A percentile compares a stretch with the other conserved stretches of the same genome.
Conservation (phyloP, 345 rosid genomes). For the Populus euphratica region DNA sequence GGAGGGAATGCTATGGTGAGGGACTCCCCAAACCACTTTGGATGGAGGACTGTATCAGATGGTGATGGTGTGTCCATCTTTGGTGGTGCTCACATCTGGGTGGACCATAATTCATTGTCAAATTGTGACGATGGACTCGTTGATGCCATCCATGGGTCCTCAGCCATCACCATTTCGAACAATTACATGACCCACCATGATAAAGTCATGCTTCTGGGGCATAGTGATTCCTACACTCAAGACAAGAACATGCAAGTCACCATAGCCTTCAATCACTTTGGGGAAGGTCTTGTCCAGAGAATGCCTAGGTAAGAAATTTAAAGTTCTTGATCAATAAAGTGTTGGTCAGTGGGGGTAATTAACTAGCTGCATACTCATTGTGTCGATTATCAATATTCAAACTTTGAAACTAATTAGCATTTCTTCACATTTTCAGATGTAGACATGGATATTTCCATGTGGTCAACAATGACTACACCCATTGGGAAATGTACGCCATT, state of each 20-base stretch:
- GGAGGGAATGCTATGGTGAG: conserved; percentile 31
- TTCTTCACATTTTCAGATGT: conserved; percentile 13
- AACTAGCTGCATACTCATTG: background rate
- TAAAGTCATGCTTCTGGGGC: conserved; percentile 31
- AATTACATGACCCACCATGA: conserved; percentile 33
- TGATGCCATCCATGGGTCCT: conserved; percentile 30
- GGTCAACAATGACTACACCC: conserved; percentile 32
- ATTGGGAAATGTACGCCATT: conserved; percentile 35
- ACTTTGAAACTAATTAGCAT: background rate
- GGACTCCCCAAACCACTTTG: conserved; percentile 29
- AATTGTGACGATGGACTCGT: conserved; percentile 22
- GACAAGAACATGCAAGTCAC: conserved; percentile 36
- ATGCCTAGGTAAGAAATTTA: conserved; percentile 24
- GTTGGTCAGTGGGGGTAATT: background rate
- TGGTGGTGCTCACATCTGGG: conserved; percentile 28
- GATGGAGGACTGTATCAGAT: conserved; percentile 32
- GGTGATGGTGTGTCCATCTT: conserved; percentile 34
- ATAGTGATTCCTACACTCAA: conserved; percentile 25
- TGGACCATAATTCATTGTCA: conserved; percentile 24
- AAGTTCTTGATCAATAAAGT: background rate
- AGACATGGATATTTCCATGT: conserved; percentile 32
- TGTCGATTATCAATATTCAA: background rate
- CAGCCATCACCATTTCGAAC: conserved; percentile 29
- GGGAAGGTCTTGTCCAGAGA: conserved; percentile 31
- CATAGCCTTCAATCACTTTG: conserved; percentile 32